Conservation (phyloP, 495 filamentous ascomycete genomes). For the Aspergillus egyptiacus region DNA sequence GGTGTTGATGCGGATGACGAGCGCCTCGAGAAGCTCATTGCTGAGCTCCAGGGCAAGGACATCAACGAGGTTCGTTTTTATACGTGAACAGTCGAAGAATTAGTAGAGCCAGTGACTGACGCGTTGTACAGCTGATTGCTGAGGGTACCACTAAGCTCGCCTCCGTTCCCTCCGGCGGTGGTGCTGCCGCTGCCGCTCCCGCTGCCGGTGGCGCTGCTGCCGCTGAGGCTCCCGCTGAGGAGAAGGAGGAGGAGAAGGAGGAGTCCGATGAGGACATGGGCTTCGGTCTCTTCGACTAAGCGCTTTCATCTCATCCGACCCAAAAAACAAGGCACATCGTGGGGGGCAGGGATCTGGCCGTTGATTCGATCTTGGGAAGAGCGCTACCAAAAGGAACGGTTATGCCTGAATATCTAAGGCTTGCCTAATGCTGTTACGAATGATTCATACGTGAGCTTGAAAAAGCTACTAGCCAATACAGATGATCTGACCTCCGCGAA, state of each 20-base stretch:
- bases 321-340: constrained; percentile 24
- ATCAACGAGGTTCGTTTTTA: constrained; percentile 71
- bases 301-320: constrained; percentile 19
- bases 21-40: constrained; percentile 76
- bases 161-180: constrained; percentile 92
- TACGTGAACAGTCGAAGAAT: not conserved
- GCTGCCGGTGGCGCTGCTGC: constrained; percentile 61
- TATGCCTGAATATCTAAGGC: constrained; percentile 32
- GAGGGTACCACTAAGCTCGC: constrained; percentile 91
- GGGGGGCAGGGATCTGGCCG: constrained; percentile 36
- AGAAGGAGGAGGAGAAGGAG: constrained; percentile 69
- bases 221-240: constrained; percentile 62
- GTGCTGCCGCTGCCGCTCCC: constrained; percentile 56
- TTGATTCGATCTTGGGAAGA: constrained; percentile 29
- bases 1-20: constrained; percentile 91
- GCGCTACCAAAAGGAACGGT: constrained; percentile 27
- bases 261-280: constrained; percentile 99
- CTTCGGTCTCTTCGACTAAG: constrained; percentile 98
- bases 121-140: constrained; percentile 87
- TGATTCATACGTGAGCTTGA: constrained; percentile 35
- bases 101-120: no score
- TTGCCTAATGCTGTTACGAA: constrained; percentile 42
- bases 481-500: constrained; percentile 32
- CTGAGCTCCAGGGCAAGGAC: constrained; percentile 96
- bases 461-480: constrained; percentile 42